Base-by-base conservation (phyloP, 116 monocot genomes). In the Dioscorea cayenensis region DNA sequence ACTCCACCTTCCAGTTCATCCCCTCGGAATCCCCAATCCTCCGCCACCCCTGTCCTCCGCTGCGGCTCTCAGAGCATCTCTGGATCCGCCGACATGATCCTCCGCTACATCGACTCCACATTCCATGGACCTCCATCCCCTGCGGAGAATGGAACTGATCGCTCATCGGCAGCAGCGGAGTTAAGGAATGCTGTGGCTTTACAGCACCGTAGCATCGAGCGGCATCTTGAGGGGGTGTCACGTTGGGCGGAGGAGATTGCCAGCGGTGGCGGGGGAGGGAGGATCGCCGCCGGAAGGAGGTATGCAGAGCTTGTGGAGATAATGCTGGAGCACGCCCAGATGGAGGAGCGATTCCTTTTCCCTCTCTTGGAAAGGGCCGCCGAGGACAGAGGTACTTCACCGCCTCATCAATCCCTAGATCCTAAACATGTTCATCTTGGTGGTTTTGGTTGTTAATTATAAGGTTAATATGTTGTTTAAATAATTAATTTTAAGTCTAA, bases 281-380 rank as follows among this genome's bases (percentile, higher is more conserved):
- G 75, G 72, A 71, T 77, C 82, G 72, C 85, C 71, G 25, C 92
- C 20, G 82, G 76, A 49, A 71, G 79, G 71, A 71, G 77, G 62
- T 97, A 97, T 72, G 79, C 73, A 60, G 66, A 81, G 69, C 36
- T 86, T 62, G 77, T 73, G 76, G 96, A 97, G 81, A 28, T 97
- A 62, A 77, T 97, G 86, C 79, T 97, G 72, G 96, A 97, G 88
- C 96, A 96, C 71, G 92, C 96, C 4, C 83, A 78, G 84, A 92
- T 92, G 92, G 96, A 97, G 86, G 92, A 97, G 77, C 75, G 76
- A n/a, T 43, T 97, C 38, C 64, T 97, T 52, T 97, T 97, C 70
- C 96, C 90, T 12, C 73, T 62, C 4, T 51, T 92, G 12, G 90
- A 92, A 9, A 43, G 74, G 27, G 78, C 86, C 21, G 66, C 70